These are phyloP conservation scores for Calonectria pteridis DNA, from an alignment of 2,329 filamentous ascomycete genomes.

Conservation along the genomic window DNA sequence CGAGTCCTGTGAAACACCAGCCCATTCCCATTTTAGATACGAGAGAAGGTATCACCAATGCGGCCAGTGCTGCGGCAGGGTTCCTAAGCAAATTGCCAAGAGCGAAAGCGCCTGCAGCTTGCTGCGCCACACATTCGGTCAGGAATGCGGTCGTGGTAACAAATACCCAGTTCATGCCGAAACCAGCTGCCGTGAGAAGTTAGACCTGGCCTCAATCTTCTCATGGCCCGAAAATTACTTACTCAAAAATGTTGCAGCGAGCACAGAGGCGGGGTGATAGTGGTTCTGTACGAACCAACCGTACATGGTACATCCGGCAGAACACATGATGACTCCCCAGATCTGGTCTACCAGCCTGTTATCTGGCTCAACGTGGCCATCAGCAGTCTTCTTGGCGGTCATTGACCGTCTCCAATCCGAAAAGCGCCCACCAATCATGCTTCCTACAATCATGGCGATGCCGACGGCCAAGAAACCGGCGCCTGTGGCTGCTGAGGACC, in stretches of 20 bases:
- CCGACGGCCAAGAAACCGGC: neutral
- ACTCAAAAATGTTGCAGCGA: neutral
- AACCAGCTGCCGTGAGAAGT: constrained; percentile 1
- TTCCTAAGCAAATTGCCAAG: neutral
- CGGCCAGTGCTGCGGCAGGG: neutral
- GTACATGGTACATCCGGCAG: constrained; percentile 54
- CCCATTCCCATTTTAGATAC: neutral
- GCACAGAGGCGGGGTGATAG: neutral
- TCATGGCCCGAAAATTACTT: neutral
- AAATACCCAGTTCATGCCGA: constrained; percentile 6
- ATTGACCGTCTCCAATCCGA: neutral
- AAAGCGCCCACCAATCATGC: neutral
- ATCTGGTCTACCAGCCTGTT: constrained; percentile 55
- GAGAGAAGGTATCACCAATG: neutral
- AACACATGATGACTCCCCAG: constrained; percentile 53
- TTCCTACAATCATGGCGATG: neutral
- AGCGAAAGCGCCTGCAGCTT: neutral
- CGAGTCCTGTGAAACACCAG: neutral
- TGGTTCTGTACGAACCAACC: constrained; percentile 53
- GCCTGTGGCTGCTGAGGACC: neutral
- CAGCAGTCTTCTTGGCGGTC: neutral
- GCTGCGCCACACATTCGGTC: neutral
- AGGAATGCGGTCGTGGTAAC: neutral
- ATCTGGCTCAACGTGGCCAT: constrained; percentile 49
- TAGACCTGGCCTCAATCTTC: neutral